phyloP scores from a whole-genome alignment of 2,329 filamentous ascomycete species.

The Knufia petricola region DNA sequence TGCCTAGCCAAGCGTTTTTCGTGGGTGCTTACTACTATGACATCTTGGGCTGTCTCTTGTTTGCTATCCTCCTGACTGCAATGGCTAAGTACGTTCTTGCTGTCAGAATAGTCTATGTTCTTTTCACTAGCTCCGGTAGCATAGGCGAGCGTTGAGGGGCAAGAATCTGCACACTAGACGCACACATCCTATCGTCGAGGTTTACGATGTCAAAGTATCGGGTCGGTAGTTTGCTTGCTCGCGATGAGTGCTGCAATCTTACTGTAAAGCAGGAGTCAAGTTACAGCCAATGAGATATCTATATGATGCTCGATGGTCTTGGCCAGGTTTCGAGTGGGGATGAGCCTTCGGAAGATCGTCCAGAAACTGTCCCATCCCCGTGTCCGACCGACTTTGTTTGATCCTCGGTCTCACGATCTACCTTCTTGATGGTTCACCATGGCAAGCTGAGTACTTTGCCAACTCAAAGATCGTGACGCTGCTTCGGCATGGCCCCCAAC shows the following conservation, averaged over 20 bases:
- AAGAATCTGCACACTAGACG: too few species aligned
- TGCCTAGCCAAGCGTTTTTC: too few species aligned
- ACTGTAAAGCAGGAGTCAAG: constrained; percentile 1
- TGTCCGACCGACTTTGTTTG: background rate
- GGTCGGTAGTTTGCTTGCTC: too few species aligned
- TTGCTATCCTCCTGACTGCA: too few species aligned
- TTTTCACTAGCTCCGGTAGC: too few species aligned
- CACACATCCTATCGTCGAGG: too few species aligned
- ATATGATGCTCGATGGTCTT: background rate
- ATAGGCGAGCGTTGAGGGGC: too few species aligned
- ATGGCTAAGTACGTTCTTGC: too few species aligned
- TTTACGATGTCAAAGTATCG: too few species aligned
- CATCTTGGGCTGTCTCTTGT: too few species aligned
- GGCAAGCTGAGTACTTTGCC: background rate
- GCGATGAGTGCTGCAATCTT: background rate
- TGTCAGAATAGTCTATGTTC: too few species aligned
- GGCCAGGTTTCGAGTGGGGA: background rate
- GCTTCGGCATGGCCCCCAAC: background rate
- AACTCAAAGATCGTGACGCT: background rate
- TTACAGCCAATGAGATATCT: constrained; percentile 1
- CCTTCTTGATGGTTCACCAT: background rate
- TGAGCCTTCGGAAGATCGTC: background rate
- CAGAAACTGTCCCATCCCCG: background rate
- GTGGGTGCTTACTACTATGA: too few species aligned
- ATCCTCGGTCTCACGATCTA: background rate